Evolutionary conservation across 2,329 filamentous ascomycete species (phyloP), one percentile per base, ranked within the genome.

Genomic region (Cytospora schulzeri): DNA sequence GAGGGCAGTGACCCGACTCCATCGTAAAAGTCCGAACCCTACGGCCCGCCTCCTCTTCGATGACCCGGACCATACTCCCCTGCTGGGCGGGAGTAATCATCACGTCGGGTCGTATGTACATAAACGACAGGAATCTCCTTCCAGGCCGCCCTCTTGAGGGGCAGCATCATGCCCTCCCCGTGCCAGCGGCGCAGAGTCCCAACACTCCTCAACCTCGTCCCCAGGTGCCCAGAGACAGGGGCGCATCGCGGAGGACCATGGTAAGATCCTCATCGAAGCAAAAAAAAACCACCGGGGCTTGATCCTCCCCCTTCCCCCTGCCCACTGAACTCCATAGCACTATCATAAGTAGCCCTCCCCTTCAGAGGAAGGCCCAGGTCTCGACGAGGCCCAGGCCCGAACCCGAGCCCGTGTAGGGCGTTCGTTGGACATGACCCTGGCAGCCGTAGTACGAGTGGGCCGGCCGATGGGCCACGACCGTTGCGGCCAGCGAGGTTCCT

Each of bases 81-180:
- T 63, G 61, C 8, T 14, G 12, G 0, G 3, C 8, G n/a, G 22
- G 1, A n/a, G 48, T 26, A 14, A 63, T 15, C 8, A 33, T 19
- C 4, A 12, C 1, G 24, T 63, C 61, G 1, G n/a, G 48, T 53
- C 6, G 61, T 33, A 26, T 63, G 55, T 1, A 63, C 51, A 33
- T 63, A 63, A 2, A 31, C 48, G 3, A 54, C 55, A 19, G 48
- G 48, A 9, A 58, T 58, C 17, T 63, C 55, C 26, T 26, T 63
- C 55, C 55, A 58, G 4, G 61, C 55, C 3, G 35, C 55, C 3
- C 41, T 33, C 22, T 58, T 26, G 9, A 58, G 50, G 11, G 45
- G 31, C 4, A 58, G 17, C 15, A 19, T 31, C 55, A 48, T 53
- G 0, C 24, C 33, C 33, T 8, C 24, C 26, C 33, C 55, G 28